These are phyloP conservation scores for Termitomyces sp. DNA, from an alignment of 768 basidiomycete species.

Conservation along the genomic window DNA sequence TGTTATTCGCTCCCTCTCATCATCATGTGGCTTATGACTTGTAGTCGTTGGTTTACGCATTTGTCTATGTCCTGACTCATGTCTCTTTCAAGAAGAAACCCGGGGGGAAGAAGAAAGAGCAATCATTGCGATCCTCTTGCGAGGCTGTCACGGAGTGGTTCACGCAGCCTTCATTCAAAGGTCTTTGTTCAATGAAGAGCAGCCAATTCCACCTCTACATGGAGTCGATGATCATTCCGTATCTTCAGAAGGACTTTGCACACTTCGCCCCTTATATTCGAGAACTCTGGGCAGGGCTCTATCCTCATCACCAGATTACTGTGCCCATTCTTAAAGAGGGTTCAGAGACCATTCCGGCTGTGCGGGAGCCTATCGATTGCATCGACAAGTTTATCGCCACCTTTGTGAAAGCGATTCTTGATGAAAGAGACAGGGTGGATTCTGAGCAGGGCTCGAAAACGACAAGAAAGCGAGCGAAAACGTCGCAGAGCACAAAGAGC, in stretches of 20 bases:
- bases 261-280: not conserved
- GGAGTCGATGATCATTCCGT: not conserved
- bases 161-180: not conserved
- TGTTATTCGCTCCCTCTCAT: not conserved
- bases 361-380: not conserved
- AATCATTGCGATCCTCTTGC: not conserved
- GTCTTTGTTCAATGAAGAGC: not conserved
- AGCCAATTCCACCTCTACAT: not conserved
- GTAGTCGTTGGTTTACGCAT: not conserved
- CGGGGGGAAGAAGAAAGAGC: not conserved
- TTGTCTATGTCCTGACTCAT: not conserved
- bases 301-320: not conserved
- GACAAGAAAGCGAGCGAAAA: not conserved
- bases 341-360: not conserved
- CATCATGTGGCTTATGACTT: not conserved
- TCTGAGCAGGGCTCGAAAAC: not conserved
- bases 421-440: not conserved
- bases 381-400: not conserved
- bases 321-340: not conserved
- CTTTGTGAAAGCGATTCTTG: not conserved
- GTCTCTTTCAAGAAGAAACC: not conserved
- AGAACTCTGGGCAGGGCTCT: not conserved
- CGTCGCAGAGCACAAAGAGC: not conserved
- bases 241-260: not conserved
- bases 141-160: not conserved